Evolutionary conservation across 192 early-diverging fungal species (phyloP), one percentile per base, ranked within the genome.

Genomic region (Gaertneriomyces sp.): DNA sequence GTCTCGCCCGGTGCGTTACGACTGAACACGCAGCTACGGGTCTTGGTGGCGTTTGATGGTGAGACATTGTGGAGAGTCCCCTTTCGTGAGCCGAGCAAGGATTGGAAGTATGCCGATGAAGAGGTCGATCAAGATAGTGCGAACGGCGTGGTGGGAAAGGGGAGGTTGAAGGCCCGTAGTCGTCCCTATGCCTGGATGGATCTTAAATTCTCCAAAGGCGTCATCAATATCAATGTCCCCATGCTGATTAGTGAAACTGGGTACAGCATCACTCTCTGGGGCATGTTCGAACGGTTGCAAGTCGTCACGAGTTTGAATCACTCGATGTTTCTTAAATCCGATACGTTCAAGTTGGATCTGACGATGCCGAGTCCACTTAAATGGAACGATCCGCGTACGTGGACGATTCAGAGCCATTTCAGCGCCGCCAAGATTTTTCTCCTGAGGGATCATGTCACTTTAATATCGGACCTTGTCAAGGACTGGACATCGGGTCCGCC

Each of bases 161-260:
- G n/a, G 53, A 66, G 61, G 46, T 63, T 39, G 58, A 61, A 42
- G n/a, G 47, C 46, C 42, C 61, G 43, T 68, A 76, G 50, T 33
- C 72, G 84, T 19, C 85, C 86, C 5, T 85, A 85, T 73, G 89
- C 87, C 0, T 93, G 89, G 89, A 47, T 91, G 0, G 89, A 90
- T 60, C 38, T 91, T 4, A 84, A 81, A 61, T 79, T 63, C 16
- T 51, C 65, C 16, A 80, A 74, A 12, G 16, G 61, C 4, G 54
- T 14, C 5, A 63, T 90, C 16, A 73, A 80, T 47, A 68, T 89
- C 25, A 70, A 66, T 25, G 78, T 89, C 16, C 89, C 91, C 4
- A 83, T 88, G 68, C 68, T 81, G 4, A 56, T 73, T 17, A 69
- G 71, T 2, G 66, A 72, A 0, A 64, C 74, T 12, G 91, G 91